phyloP scores from a whole-genome alignment of 108 stramenopile species.

The Bacterosira constricta region DNA sequence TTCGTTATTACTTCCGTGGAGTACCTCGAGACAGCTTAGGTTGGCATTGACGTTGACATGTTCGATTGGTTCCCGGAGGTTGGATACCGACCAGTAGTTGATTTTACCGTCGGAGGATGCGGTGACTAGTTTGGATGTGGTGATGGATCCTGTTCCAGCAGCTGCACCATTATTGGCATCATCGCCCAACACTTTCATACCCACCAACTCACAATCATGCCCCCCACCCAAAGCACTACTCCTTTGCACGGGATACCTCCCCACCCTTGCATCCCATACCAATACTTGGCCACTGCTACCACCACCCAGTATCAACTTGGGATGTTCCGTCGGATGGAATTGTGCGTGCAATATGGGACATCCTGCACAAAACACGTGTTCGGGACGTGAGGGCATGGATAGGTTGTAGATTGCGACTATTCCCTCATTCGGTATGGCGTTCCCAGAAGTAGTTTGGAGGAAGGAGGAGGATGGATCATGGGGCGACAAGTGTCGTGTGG shows the following conservation, averaged over 20 bases:
- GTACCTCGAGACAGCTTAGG: conserved; percentile 77
- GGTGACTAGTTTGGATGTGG: conserved; percentile 71
- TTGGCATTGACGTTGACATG: conserved; percentile 65
- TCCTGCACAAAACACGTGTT: conserved; percentile 86
- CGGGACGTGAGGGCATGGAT: conserved; percentile 82
- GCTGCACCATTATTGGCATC: conserved; percentile 25
- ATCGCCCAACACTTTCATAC: conserved; percentile 38
- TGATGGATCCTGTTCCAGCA: conserved; percentile 60
- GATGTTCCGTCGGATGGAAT: conserved; percentile 86
- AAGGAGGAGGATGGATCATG: conserved; percentile 73
- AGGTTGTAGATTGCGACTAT: conserved; percentile 83
- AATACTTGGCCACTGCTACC: conserved; percentile 83
- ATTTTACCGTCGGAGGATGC: conserved; percentile 75
- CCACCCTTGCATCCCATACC: conserved; percentile 86
- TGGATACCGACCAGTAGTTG: conserved; percentile 83
- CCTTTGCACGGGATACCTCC: conserved; percentile 84
- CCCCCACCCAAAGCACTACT: conserved; percentile 53
- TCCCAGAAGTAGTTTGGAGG: conserved; percentile 31
- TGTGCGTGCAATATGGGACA: conserved; percentile 71
- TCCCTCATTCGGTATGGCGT: conserved; percentile 61
- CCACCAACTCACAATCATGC: conserved; percentile 75
- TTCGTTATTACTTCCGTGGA: conserved; percentile 61
- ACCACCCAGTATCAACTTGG: conserved; percentile 76
- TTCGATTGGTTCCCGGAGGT: conserved; percentile 84
- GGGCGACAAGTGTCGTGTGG: conserved; percentile 51